These are phyloP conservation scores for Globisporangium nodosum DNA, from an alignment of 352 stramenopile genomes.

Conservation along the genomic window DNA sequence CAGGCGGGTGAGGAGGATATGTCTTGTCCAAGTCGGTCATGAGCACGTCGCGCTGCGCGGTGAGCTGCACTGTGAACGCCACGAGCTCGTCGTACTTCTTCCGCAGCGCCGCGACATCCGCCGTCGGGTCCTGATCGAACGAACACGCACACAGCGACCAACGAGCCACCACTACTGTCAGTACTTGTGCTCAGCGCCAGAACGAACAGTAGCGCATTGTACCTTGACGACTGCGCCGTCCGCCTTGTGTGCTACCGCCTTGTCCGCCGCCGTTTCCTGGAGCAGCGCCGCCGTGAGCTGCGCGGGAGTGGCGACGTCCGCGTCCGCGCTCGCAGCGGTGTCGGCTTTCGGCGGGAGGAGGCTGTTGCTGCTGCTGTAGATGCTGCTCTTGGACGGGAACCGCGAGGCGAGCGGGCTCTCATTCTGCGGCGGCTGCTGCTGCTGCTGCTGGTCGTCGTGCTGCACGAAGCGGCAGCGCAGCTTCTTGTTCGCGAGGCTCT, in stretches of 20 bases:
- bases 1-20: constrained; percentile 19
- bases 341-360: constrained; percentile 10
- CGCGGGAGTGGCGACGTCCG: constrained; percentile 32
- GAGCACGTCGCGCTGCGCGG: constrained; percentile 76
- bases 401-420: constrained; percentile 11
- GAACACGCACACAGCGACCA: constrained; percentile 1
- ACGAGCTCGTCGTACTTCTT: constrained; percentile 91
- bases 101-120: constrained; percentile 58
- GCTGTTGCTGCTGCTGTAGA: constrained; percentile 24
- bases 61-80: constrained; percentile 85
- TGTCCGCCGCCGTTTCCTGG: constrained; percentile 23
- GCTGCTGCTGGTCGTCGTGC: constrained; percentile 19
- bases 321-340: constrained; percentile 30
- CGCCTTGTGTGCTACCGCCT: constrained; percentile 1
- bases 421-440: constrained; percentile 2
- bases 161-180: not conserved
- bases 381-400: constrained; percentile 17
- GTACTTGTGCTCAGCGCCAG: not conserved
- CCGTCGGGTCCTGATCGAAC: constrained; percentile 34
- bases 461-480: constrained; percentile 82
- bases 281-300: constrained; percentile 61
- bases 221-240: constrained; percentile 14
- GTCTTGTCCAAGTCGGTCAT: constrained; percentile 80
- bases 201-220: not conserved
- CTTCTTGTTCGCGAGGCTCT: constrained; percentile 84